Evolutionary conservation across 257 asterid genomes (phyloP).

Genomic region (Solanum gandarillasii): DNA sequence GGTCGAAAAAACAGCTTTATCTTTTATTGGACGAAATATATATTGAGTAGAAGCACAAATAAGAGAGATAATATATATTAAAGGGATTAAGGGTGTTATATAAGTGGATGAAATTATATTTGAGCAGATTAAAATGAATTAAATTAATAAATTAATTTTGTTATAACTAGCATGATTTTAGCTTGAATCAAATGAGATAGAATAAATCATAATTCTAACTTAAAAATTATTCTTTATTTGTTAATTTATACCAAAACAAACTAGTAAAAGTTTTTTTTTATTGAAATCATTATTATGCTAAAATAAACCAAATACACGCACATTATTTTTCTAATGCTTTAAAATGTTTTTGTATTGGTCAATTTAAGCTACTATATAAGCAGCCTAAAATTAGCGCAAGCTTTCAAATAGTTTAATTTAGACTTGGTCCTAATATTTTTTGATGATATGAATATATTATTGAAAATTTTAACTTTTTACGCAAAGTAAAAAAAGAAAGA

Average conservation of each 20-base stretch:
- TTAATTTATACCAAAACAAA: neutral
- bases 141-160: neutral
- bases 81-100: neutral
- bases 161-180: neutral
- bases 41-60: neutral
- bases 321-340: neutral
- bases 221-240: neutral
- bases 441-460: neutral
- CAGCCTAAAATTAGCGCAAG: neutral
- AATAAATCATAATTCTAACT: neutral
- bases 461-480: neutral
- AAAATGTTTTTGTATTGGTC: neutral
- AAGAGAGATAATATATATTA: neutral
- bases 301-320: neutral
- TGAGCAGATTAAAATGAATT: no score
- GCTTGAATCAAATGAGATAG: neutral
- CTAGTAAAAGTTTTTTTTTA: neutral
- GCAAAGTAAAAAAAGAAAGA: neutral
- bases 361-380: neutral
- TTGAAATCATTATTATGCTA: neutral
- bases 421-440: neutral
- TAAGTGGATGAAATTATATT: no score
- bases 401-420: neutral
- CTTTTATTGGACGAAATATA: neutral
- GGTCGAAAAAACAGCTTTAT: neutral